Evolutionary conservation across 768 basidiomycete genomes (phyloP), one percentile per base, ranked within the genome.

Genomic region (Pleurotus eryngii): DNA sequence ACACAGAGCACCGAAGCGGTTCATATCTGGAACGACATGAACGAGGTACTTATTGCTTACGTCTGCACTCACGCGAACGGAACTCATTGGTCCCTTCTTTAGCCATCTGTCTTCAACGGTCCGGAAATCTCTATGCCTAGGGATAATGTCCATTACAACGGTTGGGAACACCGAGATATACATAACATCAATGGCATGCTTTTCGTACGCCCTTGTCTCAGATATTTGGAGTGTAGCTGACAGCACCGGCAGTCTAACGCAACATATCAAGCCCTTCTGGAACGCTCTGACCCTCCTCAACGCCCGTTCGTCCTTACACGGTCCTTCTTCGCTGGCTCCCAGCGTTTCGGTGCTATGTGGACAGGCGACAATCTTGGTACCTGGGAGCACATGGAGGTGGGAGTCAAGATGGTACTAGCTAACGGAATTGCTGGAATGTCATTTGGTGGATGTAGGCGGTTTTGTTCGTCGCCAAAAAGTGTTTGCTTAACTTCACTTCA

Each of bases 1-100:
- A 82, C 77, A 0, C 73, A 90, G 60, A 90, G 95, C 62, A 93
- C 92, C 2, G 83, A 87, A 27, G 82, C 85, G 62, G 81, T 98
- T 12, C 88, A 87, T 69, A 94, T 98, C 63, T 99, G 97, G 97
- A 98, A 98, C 68, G 97, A 99, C 67, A 99, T 99, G 97, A 98
- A 98, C 63, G 97, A 98, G 83, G 93, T 93, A 50, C 24, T 43
- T 17, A 27, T 49, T 17, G 18, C 38, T 43, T 39, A 14, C 7
- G 22, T 59, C 12, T 20, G 14, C 40, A n/a, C 9, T 18, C 37
- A 15, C 53, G 3, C 26, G 37, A 30, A 37, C 27, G 9, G 30
- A 22, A 12, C 22, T 7, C 12, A 9, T 39, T 15, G 40, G 8
- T 56, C 7, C 40, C 45, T 22, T 26, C n/a, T 26, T 26, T 56